Evolutionary conservation across 495 filamentous ascomycete species (phyloP).

Genomic region (Podospora fimiseda): DNA sequence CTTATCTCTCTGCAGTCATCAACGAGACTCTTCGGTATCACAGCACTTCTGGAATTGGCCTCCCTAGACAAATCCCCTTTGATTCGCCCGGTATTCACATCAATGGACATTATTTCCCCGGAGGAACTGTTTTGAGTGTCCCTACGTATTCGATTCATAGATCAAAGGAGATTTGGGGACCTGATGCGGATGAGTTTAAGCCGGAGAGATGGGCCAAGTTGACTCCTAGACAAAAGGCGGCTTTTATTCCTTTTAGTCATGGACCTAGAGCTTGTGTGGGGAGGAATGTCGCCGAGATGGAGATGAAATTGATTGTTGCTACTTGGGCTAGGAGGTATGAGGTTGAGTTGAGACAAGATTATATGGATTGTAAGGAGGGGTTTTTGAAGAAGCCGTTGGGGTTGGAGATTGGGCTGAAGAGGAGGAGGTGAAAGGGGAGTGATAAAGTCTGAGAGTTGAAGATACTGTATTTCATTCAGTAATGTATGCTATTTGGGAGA

Average conservation of each 20-base stretch:
- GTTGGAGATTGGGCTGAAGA: conserved; percentile 59
- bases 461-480: too few relatives aligned
- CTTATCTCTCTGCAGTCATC: conserved; percentile 73
- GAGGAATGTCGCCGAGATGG: conserved; percentile 88
- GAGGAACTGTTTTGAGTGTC: conserved; percentile 72
- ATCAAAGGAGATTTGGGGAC: conserved; percentile 73
- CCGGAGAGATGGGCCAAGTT: conserved; percentile 69
- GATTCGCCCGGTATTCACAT: conserved; percentile 43
- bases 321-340: conserved; percentile 73
- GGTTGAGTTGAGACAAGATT: conserved; percentile 63
- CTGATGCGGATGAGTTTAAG: conserved; percentile 67
- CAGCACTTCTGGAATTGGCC: conserved; percentile 80
- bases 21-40: conserved; percentile 88
- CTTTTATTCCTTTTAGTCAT: conserved; percentile 79
- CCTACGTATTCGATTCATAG: conserved; percentile 88
- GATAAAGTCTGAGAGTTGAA: too few relatives aligned
- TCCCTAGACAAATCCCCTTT: conserved; percentile 71
- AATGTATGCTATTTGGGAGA: too few relatives aligned
- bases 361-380: conserved; percentile 75
- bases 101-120: conserved; percentile 58
- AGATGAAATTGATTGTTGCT: conserved; percentile 71
- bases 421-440: conserved; percentile 21
- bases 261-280: conserved; percentile 81
- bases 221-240: conserved; percentile 62
- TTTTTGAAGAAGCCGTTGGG: conserved; percentile 85